Evolutionary conservation across 179 eudicot species (phyloP).

Genomic region (Kewa caespitosa): DNA sequence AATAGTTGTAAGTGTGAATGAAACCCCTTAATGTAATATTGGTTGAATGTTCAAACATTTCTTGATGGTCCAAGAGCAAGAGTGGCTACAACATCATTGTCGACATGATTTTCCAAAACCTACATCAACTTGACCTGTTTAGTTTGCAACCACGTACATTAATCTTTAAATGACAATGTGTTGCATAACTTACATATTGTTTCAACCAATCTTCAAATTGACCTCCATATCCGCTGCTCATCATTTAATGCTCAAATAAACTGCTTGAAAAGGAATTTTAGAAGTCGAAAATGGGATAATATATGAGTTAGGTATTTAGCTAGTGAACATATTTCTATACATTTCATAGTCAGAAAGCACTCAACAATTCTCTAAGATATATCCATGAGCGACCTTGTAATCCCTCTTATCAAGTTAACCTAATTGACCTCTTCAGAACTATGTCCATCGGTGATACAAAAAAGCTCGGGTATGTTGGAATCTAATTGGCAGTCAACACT

Average conservation of each 20-base stretch:
- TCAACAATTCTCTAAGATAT: slow-evolving; percentile 4
- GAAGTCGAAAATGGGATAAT: no score
- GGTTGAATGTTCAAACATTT: not conserved
- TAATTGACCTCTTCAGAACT: not conserved
- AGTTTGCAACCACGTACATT: not conserved
- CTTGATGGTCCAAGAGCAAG: not conserved
- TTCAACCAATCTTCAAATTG: not conserved
- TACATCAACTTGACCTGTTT: not conserved
- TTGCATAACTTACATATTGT: not conserved
- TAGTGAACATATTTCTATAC: not conserved
- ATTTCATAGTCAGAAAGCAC: not conserved
- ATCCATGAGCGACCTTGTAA: not conserved
- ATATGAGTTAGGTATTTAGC: no score
- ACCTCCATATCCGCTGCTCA: not conserved
- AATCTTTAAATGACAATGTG: not conserved
- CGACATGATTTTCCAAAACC: not conserved
- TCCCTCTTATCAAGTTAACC: not conserved
- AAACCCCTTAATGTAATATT: not conserved
- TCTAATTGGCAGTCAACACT: not conserved
- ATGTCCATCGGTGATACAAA: not conserved
- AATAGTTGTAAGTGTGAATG: not conserved
- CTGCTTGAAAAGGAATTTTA: not conserved
- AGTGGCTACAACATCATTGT: not conserved
- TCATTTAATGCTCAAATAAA: slow-evolving; percentile 6
- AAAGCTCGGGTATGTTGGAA: not conserved